Percentiles rank a stretch among this genome's conserved stretches.
phyloP scores from a whole-genome alignment of 129 eudicot genomes.

The Flaveria trinervia region DNA sequence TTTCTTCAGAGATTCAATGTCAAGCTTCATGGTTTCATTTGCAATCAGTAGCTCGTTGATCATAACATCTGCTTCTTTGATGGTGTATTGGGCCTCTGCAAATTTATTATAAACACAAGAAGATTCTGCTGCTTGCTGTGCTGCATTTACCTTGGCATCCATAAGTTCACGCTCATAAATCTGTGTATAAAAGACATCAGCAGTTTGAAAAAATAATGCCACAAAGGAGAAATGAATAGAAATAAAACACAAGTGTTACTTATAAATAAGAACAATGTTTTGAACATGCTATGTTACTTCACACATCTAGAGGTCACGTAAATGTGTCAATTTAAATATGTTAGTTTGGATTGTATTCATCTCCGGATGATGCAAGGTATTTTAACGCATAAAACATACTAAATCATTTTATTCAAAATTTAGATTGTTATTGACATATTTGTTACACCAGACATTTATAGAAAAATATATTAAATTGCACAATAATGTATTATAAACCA shows the following conservation, averaged over 20 bases:
- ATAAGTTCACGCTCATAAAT: slow-evolving; percentile 63
- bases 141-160: slow-evolving; percentile 61
- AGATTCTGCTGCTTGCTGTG: slow-evolving; percentile 76
- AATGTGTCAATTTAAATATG: not conserved
- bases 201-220: slow-evolving; percentile 2
- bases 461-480: not conserved
- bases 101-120: slow-evolving; percentile 70
- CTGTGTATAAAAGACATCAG: slow-evolving; percentile 41
- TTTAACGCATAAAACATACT: not conserved
- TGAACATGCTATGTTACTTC: not conserved
- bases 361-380: not conserved
- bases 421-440: not conserved
- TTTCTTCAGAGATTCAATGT: slow-evolving; percentile 48
- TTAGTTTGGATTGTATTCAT: not conserved
- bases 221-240: not conserved
- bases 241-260: not conserved
- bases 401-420: not conserved
- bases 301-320: not conserved
- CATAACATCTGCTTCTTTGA: slow-evolving; percentile 87
- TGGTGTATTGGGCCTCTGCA: slow-evolving; percentile 77
- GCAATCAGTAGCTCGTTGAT: slow-evolving; percentile 81
- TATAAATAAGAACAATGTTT: not conserved
- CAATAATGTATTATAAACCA: not conserved
- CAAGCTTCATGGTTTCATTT: slow-evolving; percentile 73
- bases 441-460: too few relatives aligned